These are phyloP conservation scores for Leishmania aethiopica DNA, from an alignment of 208 protist genomes.

Conservation along the genomic window DNA sequence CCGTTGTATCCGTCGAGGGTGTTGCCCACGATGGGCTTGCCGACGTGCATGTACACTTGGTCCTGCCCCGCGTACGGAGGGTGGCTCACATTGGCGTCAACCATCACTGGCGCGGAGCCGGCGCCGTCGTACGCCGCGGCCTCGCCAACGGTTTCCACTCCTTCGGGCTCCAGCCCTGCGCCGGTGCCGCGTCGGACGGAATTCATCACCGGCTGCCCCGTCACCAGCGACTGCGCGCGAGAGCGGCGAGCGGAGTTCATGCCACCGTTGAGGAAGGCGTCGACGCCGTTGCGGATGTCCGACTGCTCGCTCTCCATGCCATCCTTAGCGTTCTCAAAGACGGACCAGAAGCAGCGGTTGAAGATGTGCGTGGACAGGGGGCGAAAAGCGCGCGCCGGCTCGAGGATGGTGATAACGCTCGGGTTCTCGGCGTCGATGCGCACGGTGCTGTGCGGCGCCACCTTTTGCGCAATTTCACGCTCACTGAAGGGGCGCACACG, in stretches of 20 bases:
- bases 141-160: neutral
- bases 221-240: constrained; percentile 33
- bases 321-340: constrained; percentile 41
- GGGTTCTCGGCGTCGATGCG: constrained; percentile 52
- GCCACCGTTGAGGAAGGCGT: constrained; percentile 47
- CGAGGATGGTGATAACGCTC: constrained; percentile 81
- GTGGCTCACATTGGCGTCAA: constrained; percentile 51
- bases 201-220: neutral
- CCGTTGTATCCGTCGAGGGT: constrained; percentile 87
- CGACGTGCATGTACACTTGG: constrained; percentile 77
- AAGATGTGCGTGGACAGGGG: constrained; percentile 70
- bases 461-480: constrained; percentile 61
- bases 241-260: constrained; percentile 49
- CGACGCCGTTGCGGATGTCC: constrained; percentile 37
- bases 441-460: constrained; percentile 60
- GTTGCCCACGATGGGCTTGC: constrained; percentile 75
- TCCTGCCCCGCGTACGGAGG: constrained; percentile 75
- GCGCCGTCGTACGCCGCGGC: constrained; percentile 19
- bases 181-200: constrained; percentile 24
- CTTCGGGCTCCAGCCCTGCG: neutral
- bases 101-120: constrained; percentile 59
- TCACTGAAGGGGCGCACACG: constrained; percentile 87
- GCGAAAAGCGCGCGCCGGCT: constrained; percentile 61
- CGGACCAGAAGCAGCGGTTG: constrained; percentile 85
- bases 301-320: constrained; percentile 3